Percentiles rank a stretch among this genome's conserved stretches.
Evolutionary conservation across 768 basidiomycete genomes (phyloP).

Genomic region (Xerocomellus intermedius): DNA sequence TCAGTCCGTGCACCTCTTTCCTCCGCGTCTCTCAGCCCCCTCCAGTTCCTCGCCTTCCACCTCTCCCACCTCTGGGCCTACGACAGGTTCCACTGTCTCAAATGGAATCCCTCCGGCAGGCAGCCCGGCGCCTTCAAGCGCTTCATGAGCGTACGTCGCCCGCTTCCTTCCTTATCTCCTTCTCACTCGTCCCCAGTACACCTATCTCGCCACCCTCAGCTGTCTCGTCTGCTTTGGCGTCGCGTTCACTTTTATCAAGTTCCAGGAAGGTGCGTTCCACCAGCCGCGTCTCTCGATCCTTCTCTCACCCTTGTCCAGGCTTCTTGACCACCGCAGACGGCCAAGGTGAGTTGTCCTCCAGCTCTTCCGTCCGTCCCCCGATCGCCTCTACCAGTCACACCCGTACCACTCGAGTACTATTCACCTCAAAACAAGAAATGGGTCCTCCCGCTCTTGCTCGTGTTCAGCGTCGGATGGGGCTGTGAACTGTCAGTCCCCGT

Average conservation of each 20-base stretch:
- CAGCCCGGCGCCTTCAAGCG: constrained; percentile 86
- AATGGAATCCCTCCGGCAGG: constrained; percentile 65
- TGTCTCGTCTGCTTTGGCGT: constrained; percentile 64
- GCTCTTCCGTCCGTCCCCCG: neutral
- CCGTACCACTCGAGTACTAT: constrained; percentile 58
- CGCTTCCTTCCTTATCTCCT: neutral
- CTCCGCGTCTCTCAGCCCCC: neutral
- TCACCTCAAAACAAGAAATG: constrained; percentile 41
- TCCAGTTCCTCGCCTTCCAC: constrained; percentile 66
- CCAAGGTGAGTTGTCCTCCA: constrained; percentile 7
- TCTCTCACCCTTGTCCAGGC: constrained; percentile 14
- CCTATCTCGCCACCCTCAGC: constrained; percentile 71
- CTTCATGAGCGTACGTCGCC: constrained; percentile 76
- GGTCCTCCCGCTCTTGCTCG: constrained; percentile 68
- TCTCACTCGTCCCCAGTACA: constrained; percentile 51
- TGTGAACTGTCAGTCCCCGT: constrained; percentile 59
- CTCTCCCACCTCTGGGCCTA: constrained; percentile 78
- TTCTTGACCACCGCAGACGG: constrained; percentile 11
- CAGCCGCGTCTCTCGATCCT: neutral
- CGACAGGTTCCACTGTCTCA: constrained; percentile 71
- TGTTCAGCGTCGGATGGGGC: constrained; percentile 72
- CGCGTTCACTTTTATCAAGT: constrained; percentile 64
- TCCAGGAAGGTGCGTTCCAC: constrained; percentile 57
- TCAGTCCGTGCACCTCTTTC: constrained; percentile 35
- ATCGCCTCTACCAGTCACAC: constrained; percentile 43